Base-by-base conservation (phyloP, 805 yeast genomes). In the Tetrapisispora phaffii region DNA sequence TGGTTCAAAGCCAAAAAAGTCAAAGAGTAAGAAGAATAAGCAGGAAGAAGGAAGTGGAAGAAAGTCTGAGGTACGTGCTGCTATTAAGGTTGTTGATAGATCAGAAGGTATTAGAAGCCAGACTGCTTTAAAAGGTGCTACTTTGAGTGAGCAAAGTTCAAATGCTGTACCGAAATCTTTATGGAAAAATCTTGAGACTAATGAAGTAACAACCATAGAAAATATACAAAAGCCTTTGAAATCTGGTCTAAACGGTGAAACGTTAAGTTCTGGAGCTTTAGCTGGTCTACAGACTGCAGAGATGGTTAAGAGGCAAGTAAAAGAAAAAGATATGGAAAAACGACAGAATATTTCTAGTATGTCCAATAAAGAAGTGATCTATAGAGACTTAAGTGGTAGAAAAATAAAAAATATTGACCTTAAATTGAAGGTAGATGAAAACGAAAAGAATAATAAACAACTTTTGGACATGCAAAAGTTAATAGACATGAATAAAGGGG, bases 311-410 rank as follows among this genome's bases (percentile, higher is more conserved):
- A 50, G 49, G 7, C 72, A 71, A 39, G 56, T 68, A 3, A 60
- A 59, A 32, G 55, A 42, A 1, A 69, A 69, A 41, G 64, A 59
- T 32, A 50, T 47, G 15, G 45, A 41, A 16, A 64, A 58, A 23
- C 44, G 47, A 31, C 41, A 38, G 47, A 53, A 47, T 7, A 33
- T 37, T 8, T 36, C 16, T 15, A 44, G 39, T 8, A 55, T 51
- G 1, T 20, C 21, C 8, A 36, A 36, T 31, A 10, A n/a, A 24
- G 40, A 63, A 34, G 78, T 83, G 0, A 66, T 77, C 0, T 75
- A 73, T 53, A 73, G 93, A 68, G 90, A 84, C 56, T 64, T 73
- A 2, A 56, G 71, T 1, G 94, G 94, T 16, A 65, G 74, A 28
- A 68, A 66, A 19, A 64, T 81, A 58, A 73, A 41, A 15, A 16